Percentiles rank a stretch among this genome's conserved stretches.
phyloP scores from a whole-genome alignment of 345 rosid species.

The Conringia planisiliqua region DNA sequence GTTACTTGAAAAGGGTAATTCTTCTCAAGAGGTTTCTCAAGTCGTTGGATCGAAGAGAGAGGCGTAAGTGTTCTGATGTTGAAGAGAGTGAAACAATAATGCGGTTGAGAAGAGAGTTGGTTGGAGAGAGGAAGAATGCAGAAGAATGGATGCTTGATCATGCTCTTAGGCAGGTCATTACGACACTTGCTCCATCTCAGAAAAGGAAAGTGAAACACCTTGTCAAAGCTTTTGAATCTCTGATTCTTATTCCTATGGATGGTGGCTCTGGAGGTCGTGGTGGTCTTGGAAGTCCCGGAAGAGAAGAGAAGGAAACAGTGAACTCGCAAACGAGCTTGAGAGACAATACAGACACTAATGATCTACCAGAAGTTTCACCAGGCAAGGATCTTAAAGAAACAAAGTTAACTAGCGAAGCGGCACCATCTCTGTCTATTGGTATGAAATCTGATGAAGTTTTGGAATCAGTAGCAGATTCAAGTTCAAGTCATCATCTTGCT shows the following conservation, averaged over 20 bases:
- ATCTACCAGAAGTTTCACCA: constrained; percentile 1
- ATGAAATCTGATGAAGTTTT: constrained; percentile 25
- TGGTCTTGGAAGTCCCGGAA: constrained; percentile 9
- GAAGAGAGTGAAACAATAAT: constrained; percentile 54
- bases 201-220: constrained; percentile 78
- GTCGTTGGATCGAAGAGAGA: constrained; percentile 56
- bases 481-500: constrained; percentile 9
- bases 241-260: constrained; percentile 35
- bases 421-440: constrained; percentile 13
- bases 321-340: background rate
- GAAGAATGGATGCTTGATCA: constrained; percentile 98
- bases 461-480: constrained; percentile 8
- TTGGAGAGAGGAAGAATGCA: constrained; percentile 59
- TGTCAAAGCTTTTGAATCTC: constrained; percentile 83
- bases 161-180: constrained; percentile 74
- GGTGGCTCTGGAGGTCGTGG: constrained; percentile 15
- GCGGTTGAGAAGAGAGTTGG: constrained; percentile 52
- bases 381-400: constrained; percentile 26
- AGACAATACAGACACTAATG: background rate
- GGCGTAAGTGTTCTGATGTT: constrained; percentile 30
- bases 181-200: constrained; percentile 64
- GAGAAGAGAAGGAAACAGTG: constrained; percentile 2
- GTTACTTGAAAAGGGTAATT: constrained; percentile 65
- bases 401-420: constrained; percentile 9
- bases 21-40: constrained; percentile 78